Base-by-base conservation (phyloP, 805 yeast species). In the Hanseniaspora clermontiae region DNA sequence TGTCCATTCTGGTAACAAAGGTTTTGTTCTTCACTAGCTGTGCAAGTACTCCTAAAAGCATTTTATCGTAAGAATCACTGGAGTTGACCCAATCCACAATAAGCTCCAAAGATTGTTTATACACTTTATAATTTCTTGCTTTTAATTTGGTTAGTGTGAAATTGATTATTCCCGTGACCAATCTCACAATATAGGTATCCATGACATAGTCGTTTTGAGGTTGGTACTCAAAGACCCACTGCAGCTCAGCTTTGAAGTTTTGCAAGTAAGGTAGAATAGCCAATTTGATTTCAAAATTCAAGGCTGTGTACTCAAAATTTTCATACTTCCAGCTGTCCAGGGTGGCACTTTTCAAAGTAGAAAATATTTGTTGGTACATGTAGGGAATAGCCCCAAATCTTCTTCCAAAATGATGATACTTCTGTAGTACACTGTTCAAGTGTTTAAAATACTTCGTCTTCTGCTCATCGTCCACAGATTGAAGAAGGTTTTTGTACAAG, bases 351-450 rank as follows among this genome's bases (percentile, higher is more conserved):
- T 19, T 12, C 14, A 38, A 6, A 2, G 51, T 31, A 1, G 46
- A 32, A 20, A 45, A 53, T 7, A 53, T 6, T 20, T 53, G 51
- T 17, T 46, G 51, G 24, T 53, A 53, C 57, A 53, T 53, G 17
- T 31, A 53, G 2, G 57, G 57, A 7, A 53, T 17, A 11, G 57
- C 46, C 11, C 57, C 57, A 46, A 53, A 53, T 46, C 57, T 37
- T 53, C 57, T 53, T 15, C 57, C 57, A 46, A 46, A 53, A 24
- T 53, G 57, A 19, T 38, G 43, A 31, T 53, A 53, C 20, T 53
- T 14, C 11, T 32, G 7, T 29, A 46, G 29, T 5, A 19, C 17
- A 19, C 9, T 19, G 15, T 46, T 46, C 11, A 46, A 36, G n/a
- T 34, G 12, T 1, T 32, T 34, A n/a, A 46, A 19, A n/a, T 46